Conservation (phyloP, 208 protist genomes). For the Acanthamoeba lenticulata region DNA sequence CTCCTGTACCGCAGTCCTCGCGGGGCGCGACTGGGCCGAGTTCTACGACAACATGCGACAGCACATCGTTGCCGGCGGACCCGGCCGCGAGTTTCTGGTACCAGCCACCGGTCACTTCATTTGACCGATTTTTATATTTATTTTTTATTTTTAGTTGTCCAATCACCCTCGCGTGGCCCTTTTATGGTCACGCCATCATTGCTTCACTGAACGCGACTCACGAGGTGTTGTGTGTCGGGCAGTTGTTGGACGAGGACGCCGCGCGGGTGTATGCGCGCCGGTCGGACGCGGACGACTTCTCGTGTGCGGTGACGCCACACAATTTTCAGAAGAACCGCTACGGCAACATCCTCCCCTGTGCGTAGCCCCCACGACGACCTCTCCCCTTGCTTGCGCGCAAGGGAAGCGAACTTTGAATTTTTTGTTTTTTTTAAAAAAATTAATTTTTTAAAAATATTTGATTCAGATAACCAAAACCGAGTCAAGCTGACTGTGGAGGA, state of each 20-base stretch:
- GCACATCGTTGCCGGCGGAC: not conserved
- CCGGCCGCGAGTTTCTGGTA: not conserved
- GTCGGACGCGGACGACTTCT: not conserved
- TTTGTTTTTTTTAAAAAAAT: not conserved
- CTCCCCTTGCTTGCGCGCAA: not conserved
- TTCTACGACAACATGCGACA: not conserved
- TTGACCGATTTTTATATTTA: not conserved
- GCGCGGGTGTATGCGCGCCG: not conserved
- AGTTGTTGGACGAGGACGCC: slow-evolving; percentile 35
- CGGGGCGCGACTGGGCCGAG: not conserved
- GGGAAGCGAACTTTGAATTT: not conserved
- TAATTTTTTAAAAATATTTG: not conserved
- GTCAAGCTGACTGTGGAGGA: not conserved
- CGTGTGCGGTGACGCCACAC: slow-evolving; percentile 20
- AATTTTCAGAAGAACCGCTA: slow-evolving; percentile 63
- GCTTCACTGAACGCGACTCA: too few species aligned
- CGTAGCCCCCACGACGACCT: too few species aligned
- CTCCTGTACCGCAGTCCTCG: not conserved
- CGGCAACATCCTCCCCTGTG: slow-evolving; percentile 51
- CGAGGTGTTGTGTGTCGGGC: not conserved
- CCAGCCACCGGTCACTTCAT: not conserved
- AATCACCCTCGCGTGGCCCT: not conserved
- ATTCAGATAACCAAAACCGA: slow-evolving; percentile 15
- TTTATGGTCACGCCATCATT: too few species aligned
- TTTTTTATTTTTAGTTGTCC: not conserved